Evolutionary conservation across 2,329 filamentous ascomycete species (phyloP), one percentile per base, ranked within the genome.

Genomic region (Elsinoe ampelina): DNA sequence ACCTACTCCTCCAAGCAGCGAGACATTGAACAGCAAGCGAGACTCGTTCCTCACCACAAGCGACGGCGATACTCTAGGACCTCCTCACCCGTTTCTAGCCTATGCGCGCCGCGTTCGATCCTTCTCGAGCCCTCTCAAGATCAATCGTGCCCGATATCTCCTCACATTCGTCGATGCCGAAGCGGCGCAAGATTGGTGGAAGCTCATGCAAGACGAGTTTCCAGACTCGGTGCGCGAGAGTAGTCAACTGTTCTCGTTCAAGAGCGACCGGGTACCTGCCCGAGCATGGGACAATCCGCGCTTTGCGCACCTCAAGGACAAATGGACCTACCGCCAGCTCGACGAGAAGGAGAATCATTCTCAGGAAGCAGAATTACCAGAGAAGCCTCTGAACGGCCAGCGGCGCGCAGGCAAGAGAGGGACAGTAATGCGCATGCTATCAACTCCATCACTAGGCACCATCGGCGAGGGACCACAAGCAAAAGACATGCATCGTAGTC

Each of bases 101-200:
- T 61, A 61, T 26, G 59, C 50, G n/a, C 59, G 59, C 32, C 58
- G 59, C 7, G 52, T 59, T 1, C 58, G 58, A 34, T 57, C 58
- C 3, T 61, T 61, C 38, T 58, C 55, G 32, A 59, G 58, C 20
- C 52, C 59, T n/a, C 58, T 61, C 26, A 57, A 61, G 19, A 35
- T 57, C 22, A 60, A 58, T 55, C 58, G 58, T 17, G 48, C 66
- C n/a, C 63, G 67, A 45, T 69, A 65, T 42, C 62, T 68, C 2
- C 61, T 68, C 36, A 68, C 66, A 12, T 69, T 69, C 50, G 65
- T 65, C 38, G 63, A 63, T 10, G 64, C 64, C 52, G 57, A 58
- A 3, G 59, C 64, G 43, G 66, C 66, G 17, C 63, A 66, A 58
- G 64, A 69, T 54, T 69, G 67, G 67, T 69, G 65, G 65, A 56